These are phyloP conservation scores for Priceomyces melissophilus DNA, from an alignment of 805 yeast genomes.

Conservation along the genomic window DNA sequence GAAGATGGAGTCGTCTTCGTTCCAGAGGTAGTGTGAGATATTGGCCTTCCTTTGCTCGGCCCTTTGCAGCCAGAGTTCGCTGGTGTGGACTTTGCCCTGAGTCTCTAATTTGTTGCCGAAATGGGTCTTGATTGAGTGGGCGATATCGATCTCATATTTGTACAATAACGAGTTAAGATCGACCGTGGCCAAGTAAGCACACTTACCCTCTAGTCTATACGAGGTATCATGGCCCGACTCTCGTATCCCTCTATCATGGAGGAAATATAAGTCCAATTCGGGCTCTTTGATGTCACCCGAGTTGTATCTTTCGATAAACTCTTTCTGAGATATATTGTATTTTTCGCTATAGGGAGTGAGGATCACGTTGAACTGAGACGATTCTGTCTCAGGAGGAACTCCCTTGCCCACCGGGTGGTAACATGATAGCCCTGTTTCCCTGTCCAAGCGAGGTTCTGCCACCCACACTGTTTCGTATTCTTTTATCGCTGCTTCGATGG, in stretches of 20 bases:
- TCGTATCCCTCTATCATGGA: constrained; percentile 91
- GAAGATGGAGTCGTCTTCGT: constrained; percentile 69
- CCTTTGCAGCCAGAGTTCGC: constrained; percentile 58
- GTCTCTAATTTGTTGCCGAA: constrained; percentile 48
- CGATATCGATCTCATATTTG: constrained; percentile 88
- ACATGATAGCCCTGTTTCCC: constrained; percentile 73
- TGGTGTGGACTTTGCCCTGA: constrained; percentile 32
- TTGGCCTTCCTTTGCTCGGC: constrained; percentile 53
- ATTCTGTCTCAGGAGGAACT: constrained; percentile 96
- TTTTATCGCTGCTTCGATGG: constrained; percentile 75
- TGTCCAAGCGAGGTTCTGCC: constrained; percentile 67
- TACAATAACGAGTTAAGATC: constrained; percentile 83
- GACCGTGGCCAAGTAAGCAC: constrained; percentile 87
- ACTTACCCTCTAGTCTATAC: constrained; percentile 82
- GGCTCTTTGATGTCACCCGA: constrained; percentile 66
- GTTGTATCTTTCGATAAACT: constrained; percentile 64
- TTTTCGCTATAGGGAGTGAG: constrained; percentile 67
- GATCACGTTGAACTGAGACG: constrained; percentile 77
- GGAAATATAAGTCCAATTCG: constrained; percentile 78
- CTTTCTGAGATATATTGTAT: constrained; percentile 54
- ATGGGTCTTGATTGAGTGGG: constrained; percentile 51
- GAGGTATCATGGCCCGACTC: constrained; percentile 97
- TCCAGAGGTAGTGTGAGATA: constrained; percentile 78
- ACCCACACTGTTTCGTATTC: constrained; percentile 86
- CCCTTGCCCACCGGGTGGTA: constrained; percentile 90